phyloP scores from a whole-genome alignment of 345 rosid species.

The Citrus mangshanensis region DNA sequence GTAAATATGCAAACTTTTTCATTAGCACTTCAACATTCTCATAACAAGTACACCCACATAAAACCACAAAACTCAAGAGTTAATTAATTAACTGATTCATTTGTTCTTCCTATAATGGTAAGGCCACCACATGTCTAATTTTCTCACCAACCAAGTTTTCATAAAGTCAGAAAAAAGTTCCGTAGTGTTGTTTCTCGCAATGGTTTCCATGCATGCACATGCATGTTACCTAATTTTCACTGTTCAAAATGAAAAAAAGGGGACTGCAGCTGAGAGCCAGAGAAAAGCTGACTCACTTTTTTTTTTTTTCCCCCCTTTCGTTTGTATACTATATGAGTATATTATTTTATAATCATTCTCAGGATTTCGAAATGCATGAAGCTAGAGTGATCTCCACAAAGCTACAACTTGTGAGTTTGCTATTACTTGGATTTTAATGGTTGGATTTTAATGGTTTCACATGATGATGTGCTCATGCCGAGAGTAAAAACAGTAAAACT shows the following conservation, averaged over 20 bases:
- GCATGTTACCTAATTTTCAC: slow-evolving; percentile 21
- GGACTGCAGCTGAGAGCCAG: slow-evolving; percentile 1
- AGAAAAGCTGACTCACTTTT: slow-evolving; percentile 34
- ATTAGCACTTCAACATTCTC: too few species aligned
- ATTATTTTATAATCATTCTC: neutral
- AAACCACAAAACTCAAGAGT: neutral
- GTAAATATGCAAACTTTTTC: neutral
- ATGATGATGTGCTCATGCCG: too few species aligned
- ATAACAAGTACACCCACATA: too few species aligned
- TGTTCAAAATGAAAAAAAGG: slow-evolving; percentile 2
- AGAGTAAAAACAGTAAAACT: too few species aligned
- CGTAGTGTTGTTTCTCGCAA: slow-evolving; percentile 13
- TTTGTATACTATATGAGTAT: neutral
- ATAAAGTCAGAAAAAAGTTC: slow-evolving; percentile 14
- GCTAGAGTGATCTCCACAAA: too few species aligned
- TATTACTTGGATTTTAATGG: too few species aligned
- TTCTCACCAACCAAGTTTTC: neutral
- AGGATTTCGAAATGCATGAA: slow-evolving; percentile 30
- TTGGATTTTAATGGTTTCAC: too few species aligned
- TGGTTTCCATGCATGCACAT: neutral
- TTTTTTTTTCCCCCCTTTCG: neutral
- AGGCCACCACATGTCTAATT: neutral
- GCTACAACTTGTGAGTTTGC: too few species aligned
- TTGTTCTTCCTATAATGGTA: neutral
- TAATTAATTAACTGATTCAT: neutral